These are phyloP conservation scores for Polysphondylium violaceum DNA, from an alignment of 78 protist species.

Conservation along the genomic window DNA sequence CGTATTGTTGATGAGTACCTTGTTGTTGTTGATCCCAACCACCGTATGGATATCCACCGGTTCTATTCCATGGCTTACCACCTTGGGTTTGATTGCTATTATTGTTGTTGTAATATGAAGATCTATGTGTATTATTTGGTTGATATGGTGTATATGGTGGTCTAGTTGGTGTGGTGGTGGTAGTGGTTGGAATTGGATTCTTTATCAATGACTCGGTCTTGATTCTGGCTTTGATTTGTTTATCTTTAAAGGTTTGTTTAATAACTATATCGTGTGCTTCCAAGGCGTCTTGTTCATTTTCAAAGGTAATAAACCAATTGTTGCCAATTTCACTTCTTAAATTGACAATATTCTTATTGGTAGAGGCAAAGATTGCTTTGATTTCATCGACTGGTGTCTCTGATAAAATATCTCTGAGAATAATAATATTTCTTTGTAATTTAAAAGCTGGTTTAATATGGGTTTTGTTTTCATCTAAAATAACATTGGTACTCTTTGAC, in stretches of 20 bases:
- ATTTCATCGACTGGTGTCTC: slow-evolving; percentile 59
- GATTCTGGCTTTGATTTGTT: slow-evolving; percentile 76
- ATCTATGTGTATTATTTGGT: background rate
- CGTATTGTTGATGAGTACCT: background rate
- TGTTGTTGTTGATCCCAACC: slow-evolving; percentile 23
- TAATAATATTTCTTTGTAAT: slow-evolving; percentile 42
- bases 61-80: background rate
- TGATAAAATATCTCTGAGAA: slow-evolving; percentile 67
- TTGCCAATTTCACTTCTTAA: slow-evolving; percentile 45
- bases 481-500: slow-evolving; percentile 25
- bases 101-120: background rate
- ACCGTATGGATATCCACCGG: slow-evolving; percentile 39
- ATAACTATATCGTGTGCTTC: slow-evolving; percentile 53
- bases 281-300: slow-evolving; percentile 61
- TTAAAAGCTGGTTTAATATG: slow-evolving; percentile 64
- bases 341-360: background rate
- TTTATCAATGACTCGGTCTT: slow-evolving; percentile 69
- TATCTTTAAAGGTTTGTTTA: slow-evolving; percentile 39
- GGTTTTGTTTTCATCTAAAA: slow-evolving; percentile 48
- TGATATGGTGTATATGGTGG: background rate
- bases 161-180: background rate
- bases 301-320: slow-evolving; percentile 79
- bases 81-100: background rate
- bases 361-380: slow-evolving; percentile 41
- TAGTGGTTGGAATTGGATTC: background rate